Conservation (phyloP, 768 basidiomycete species). For the Trametes cubensis region DNA sequence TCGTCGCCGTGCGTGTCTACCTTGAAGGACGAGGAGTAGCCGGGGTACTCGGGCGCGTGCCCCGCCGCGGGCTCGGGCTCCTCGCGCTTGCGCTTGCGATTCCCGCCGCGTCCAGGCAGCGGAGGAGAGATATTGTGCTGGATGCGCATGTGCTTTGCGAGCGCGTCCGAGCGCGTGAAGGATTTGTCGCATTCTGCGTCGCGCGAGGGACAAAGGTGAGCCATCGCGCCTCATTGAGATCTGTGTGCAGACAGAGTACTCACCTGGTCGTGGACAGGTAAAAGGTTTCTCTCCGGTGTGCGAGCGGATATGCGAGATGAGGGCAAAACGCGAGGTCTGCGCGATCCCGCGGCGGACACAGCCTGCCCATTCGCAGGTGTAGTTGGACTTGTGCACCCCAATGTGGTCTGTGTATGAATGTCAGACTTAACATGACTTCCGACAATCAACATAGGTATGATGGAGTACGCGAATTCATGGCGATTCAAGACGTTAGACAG, state of each 20-base stretch:
- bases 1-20: slow-evolving; percentile 39
- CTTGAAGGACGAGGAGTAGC: slow-evolving; percentile 57
- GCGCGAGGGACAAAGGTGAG: neutral
- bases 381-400: slow-evolving; percentile 80
- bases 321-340: slow-evolving; percentile 87
- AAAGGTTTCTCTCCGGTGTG: slow-evolving; percentile 97
- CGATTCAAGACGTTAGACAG: too few relatives aligned
- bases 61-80: slow-evolving; percentile 33
- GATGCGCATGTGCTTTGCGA: slow-evolving; percentile 89
- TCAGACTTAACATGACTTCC: too few relatives aligned
- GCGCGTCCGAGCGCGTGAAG: slow-evolving; percentile 92
- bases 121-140: slow-evolving; percentile 82
- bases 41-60: slow-evolving; percentile 25
- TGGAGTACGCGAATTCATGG: too few relatives aligned
- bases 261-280: slow-evolving; percentile 78
- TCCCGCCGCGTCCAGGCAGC: slow-evolving; percentile 69
- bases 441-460: too few relatives aligned
- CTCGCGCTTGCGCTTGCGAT: slow-evolving; percentile 67
- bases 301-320: slow-evolving; percentile 87
- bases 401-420: slow-evolving; percentile 62
- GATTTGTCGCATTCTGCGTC: slow-evolving; percentile 87
- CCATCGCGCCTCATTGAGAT: neutral
- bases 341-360: slow-evolving; percentile 79
- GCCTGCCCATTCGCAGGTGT: slow-evolving; percentile 87
- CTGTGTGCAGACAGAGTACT: slow-evolving; percentile 24